phyloP scores from a whole-genome alignment of 306 rosid species.

The Quercus bicolor region DNA sequence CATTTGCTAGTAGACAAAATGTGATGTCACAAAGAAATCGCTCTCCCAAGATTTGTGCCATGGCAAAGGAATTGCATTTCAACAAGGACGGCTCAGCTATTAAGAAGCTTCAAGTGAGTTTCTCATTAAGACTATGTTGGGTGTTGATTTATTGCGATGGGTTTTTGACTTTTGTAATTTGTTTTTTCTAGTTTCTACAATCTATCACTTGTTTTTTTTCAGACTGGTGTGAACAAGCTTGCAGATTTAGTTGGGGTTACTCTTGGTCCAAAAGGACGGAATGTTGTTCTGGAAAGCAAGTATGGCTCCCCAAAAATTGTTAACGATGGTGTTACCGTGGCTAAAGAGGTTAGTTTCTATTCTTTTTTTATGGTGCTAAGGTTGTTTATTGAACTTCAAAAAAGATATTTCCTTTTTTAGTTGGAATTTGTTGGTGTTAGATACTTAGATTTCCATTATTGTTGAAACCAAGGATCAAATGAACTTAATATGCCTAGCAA shows the following conservation, averaged over 20 bases:
- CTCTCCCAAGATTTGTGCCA: constrained; percentile 59
- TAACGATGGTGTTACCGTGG: constrained; percentile 97
- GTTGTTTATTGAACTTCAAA: not conserved
- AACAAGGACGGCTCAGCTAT: constrained; percentile 95
- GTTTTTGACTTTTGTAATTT: not conserved
- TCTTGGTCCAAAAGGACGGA: constrained; percentile 98
- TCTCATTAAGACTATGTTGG: not conserved
- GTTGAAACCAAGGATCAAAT: not conserved
- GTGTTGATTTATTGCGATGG: not conserved
- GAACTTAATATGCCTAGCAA: not conserved
- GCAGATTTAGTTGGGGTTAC: constrained; percentile 98
- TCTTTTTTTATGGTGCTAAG: not conserved
- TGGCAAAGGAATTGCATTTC: constrained; percentile 96
- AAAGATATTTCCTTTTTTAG: not conserved
- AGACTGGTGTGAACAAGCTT: constrained; percentile 97
- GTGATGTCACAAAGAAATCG: constrained; percentile 34
- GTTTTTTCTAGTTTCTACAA: not conserved
- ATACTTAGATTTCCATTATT: not conserved
- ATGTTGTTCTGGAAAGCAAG: constrained; percentile 96
- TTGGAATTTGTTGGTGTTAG: not conserved
- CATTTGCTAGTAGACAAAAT: constrained; percentile 41
- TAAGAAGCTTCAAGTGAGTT: constrained; percentile 66
- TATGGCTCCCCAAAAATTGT: constrained; percentile 98
- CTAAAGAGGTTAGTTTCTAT: constrained; percentile 63
- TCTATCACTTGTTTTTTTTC: not conserved